Evolutionary conservation across 2,329 filamentous ascomycete species (phyloP).

Genomic region (Dactylellina parvicollis): DNA sequence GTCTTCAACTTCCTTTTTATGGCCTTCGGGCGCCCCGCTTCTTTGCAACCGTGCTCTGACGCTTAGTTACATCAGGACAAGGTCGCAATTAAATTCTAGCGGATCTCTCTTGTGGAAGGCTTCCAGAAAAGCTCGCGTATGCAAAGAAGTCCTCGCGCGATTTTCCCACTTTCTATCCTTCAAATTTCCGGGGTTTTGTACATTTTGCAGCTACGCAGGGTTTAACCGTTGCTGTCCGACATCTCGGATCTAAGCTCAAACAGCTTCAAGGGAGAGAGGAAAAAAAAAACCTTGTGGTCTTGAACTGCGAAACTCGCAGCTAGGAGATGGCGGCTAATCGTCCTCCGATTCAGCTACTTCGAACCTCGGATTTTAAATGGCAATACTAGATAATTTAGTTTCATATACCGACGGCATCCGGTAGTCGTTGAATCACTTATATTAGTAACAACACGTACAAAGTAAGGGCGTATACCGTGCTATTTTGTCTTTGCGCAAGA

Average conservation of each 20-base stretch:
- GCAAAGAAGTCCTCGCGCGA: slow-evolving; percentile 12
- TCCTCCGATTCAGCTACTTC: slow-evolving; percentile 17
- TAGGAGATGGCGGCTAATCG: slow-evolving; percentile 47
- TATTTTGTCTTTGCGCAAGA: slow-evolving; percentile 2
- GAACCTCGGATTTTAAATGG: slow-evolving; percentile 30
- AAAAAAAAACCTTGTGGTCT: slow-evolving; percentile 38
- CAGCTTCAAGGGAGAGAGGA: not conserved
- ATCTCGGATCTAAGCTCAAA: slow-evolving; percentile 41
- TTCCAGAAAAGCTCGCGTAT: slow-evolving; percentile 51
- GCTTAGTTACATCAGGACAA: slow-evolving; percentile 40
- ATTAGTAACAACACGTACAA: slow-evolving; percentile 26
- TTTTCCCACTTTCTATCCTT: slow-evolving; percentile 3
- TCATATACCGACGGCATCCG: too few species aligned
- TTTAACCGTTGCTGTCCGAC: slow-evolving; percentile 24
- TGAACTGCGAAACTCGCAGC: slow-evolving; percentile 4
- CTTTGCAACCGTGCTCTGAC: slow-evolving; percentile 40
- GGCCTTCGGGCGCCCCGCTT: slow-evolving; percentile 34
- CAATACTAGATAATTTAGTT: slow-evolving; percentile 3
- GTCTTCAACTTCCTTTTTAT: slow-evolving; percentile 41
- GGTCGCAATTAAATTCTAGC: slow-evolving; percentile 12
- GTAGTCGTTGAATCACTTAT: slow-evolving; percentile 21
- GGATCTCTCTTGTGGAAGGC: slow-evolving; percentile 21
- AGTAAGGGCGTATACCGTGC: slow-evolving; percentile 8
- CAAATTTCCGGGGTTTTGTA: slow-evolving; percentile 40
- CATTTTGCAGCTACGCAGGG: not conserved